phyloP scores from a whole-genome alignment of 2,329 filamentous ascomycete genomes.

The Colletotrichum caudatum region DNA sequence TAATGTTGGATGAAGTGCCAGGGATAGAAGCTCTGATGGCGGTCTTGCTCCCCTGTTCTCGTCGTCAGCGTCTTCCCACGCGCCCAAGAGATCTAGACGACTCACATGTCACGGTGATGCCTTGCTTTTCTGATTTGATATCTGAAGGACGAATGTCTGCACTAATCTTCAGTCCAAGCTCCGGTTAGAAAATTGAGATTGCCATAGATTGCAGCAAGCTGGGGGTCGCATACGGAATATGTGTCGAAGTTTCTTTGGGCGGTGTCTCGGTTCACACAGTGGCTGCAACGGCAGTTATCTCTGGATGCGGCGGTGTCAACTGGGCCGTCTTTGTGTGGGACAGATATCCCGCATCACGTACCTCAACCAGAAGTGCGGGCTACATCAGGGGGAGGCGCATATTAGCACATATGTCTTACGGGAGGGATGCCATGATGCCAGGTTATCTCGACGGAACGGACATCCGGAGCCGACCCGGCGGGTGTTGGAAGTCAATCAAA shows the following conservation, averaged over 20 bases:
- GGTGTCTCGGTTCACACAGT: constrained; percentile 58
- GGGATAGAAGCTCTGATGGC: constrained; percentile 75
- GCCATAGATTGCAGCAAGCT: not conserved
- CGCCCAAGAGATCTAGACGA: not conserved
- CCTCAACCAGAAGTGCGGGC: constrained; percentile 43
- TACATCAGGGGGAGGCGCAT: not conserved
- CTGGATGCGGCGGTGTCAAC: constrained; percentile 43
- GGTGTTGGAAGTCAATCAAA: too few species aligned
- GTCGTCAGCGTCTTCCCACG: not conserved
- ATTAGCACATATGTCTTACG: constrained; percentile 7
- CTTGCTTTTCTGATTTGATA: constrained; percentile 46
- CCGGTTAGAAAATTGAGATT: not conserved
- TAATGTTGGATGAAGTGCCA: constrained; percentile 71
- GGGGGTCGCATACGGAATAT: constrained; percentile 49
- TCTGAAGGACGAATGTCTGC: constrained; percentile 48
- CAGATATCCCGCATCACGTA: constrained; percentile 13
- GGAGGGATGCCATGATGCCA: not conserved
- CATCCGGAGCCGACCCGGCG: constrained; percentile 5
- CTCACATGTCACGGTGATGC: constrained; percentile 53
- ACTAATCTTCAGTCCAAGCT: constrained; percentile 47
- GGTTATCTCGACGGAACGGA: not conserved
- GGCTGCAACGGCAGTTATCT: constrained; percentile 58
- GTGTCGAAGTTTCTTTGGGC: constrained; percentile 58
- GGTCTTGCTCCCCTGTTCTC: constrained; percentile 72
- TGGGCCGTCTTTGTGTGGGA: not conserved